Evolutionary conservation across 2,329 filamentous ascomycete species (phyloP), one percentile per base, ranked within the genome.

Genomic region (Aureobasidium sp.): DNA sequence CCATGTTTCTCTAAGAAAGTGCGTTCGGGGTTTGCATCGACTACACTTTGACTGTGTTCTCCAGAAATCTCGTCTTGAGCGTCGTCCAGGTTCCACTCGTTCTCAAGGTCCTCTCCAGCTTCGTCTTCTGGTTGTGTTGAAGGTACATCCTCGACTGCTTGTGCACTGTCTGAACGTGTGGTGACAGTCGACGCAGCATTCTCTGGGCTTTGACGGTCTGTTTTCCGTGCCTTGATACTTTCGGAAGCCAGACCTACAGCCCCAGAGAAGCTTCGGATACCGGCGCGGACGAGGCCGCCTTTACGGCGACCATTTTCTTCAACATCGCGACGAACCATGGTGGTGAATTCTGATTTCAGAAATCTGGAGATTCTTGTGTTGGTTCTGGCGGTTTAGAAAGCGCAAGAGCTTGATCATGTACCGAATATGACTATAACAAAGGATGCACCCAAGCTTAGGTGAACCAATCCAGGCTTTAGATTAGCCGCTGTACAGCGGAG

Each of bases 71-170:
- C n/a, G 10, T 58, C 54, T 11, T 58, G 54, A 9, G 54, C 54
- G 21, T 58, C 54, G 30, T 58, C 54, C 29, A 58, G 54, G 6
- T 47, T 37, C 54, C 54, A 47, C 15, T 47, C 42, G 27, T 58
- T 58, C 41, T 58, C 41, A 10, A 58, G 54, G 11, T 45, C 54
- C 2, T 47, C 54, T 34, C n/a, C 29, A n/a, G 54, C 39, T 36
- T 58, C 52, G 11, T 42, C 37, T 15, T 15, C 36, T 34, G 25
- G 34, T 30, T 36, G n/a, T 3, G 13, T 41, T 10, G 34, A 27
- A 16, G 34, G 9, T 7, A 10, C 1, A 6, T 36, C 30, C 5
- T 36, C 29, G n/a, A 36, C 47, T n/a, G 30, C 3, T 5, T 53
- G 6, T n/a, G 36, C 34, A 11, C 36, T 53, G 13, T 53, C 49